Base-by-base conservation (phyloP, 805 yeast genomes). In the Metschnikowia arizonensis region DNA sequence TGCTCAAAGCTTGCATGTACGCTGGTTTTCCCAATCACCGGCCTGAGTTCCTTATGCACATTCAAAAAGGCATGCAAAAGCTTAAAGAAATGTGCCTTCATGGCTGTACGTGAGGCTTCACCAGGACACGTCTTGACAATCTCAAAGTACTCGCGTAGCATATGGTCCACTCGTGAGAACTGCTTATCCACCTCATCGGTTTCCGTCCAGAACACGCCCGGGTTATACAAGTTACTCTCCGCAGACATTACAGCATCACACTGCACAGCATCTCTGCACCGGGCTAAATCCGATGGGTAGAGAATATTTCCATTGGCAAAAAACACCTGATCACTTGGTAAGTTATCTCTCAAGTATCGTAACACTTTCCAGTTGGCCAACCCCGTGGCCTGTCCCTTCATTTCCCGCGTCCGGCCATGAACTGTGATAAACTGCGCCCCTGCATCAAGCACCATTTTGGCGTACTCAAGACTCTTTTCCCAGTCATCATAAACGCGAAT, bases 191-290 rank as follows among this genome's bases (percentile, higher is more conserved):
- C 63, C 44, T 83, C 79, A 7, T 72, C 66, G 1, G 65, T 57
- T 37, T 66, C 62, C 2, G 77, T 67, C 83, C 82, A 78, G 62
- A 93, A 91, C 1, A 90, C 81, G 5, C 95, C 97, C 0, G 99
- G 99, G 57, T 93, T 93, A 66, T 83, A 86, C 29, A 93, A 69
- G 59, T 89, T 89, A 1, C 97, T 97, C 64, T 93, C 99, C 1
- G 99, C 99, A 33, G 95, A 83, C 99, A 93, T 93, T 14, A 93
- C 93, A 0, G 89, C 96, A 65, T 93, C 97, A 52, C 93, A 85
- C 0, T 67, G 69, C 4, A 88, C 79, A 7, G 69, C 75, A 1
- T 72, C 73, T 35, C 80, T 61, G 61, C 97, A 85, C 49, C 93
- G 73, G 1, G 73, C 72, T 19, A 91, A 70, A 61, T 93, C 98